Base-by-base conservation (phyloP, 2,329 filamentous ascomycete species). In the Fusarium sp. region DNA sequence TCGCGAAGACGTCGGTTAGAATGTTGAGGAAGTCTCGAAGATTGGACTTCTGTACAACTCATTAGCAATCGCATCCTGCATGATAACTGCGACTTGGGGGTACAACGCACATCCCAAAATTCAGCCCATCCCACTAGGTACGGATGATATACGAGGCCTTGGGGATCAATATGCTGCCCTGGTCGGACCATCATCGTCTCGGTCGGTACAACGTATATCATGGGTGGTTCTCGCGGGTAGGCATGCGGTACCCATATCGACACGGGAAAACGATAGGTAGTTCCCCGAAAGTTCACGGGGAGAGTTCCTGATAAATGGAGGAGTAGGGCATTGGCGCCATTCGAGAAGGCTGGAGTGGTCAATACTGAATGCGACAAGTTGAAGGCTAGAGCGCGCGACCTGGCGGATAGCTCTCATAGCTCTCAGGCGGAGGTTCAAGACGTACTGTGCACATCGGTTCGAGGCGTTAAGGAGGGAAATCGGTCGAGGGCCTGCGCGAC, bases 381-480 rank as follows among this genome's bases (percentile, higher is more conserved):
- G 37, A 19, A 26, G 52, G 41, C 13, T 15, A 26, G 44, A 47
- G 35, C 22, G 44, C 45, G 45, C 19, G 44, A 57, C 79, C 63
- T 47, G 48, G 15, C 20, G 28, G 41, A n/a, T 88, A 74, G 61
- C 66, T 69, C 41, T 20, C 39, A n/a, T 48, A 54, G 48, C 56
- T 58, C 61, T 52, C 40, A 56, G 94, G 93, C 96, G 74, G 28
- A 54, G 24, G 13, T 7, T 50, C 37, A 50, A 37, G 33, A 37
- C 62, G 41, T 86, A 97, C 94, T 98, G 80, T 98, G 96, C 51
- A 98, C 94, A 79, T 98, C 94, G 64, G 96, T 99, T 72, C 92
- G 89, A 26, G 94, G 93, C 10, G 90, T 87, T 22, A 99, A 84
- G 3, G 92, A 91, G 9, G 93, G 89, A 76, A 94, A 93, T 71